These are phyloP conservation scores for Amanita muscaria DNA, from an alignment of 768 basidiomycete genomes.

Conservation along the genomic window DNA sequence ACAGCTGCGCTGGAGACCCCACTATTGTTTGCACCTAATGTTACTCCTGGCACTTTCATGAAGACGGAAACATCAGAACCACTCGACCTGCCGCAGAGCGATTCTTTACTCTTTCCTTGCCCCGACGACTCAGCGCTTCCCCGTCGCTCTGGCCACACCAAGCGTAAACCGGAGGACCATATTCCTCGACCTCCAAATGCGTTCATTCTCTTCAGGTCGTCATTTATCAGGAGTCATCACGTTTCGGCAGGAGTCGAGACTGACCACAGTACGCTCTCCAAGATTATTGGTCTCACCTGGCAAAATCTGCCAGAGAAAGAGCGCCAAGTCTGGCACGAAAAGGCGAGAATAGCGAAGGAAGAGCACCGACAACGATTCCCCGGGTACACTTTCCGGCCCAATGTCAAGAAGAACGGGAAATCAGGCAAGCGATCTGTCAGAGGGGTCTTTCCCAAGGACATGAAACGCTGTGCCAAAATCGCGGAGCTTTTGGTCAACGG, in stretches of 20 bases:
- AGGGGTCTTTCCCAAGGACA: constrained; percentile 60
- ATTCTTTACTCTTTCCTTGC: constrained; percentile 54
- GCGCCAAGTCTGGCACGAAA: constrained; percentile 67
- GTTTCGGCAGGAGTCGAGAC: constrained; percentile 74
- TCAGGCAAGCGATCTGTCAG: constrained; percentile 52
- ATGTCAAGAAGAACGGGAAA: constrained; percentile 38
- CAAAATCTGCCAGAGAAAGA: constrained; percentile 69
- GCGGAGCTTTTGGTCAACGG: constrained; percentile 58
- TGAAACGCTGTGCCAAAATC: constrained; percentile 58
- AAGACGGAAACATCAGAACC: constrained; percentile 5
- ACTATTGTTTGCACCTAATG: constrained; percentile 9
- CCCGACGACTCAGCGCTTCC: constrained; percentile 25
- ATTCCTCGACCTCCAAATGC: constrained; percentile 82
- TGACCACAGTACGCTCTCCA: constrained; percentile 75
- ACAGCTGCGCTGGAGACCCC: constrained; percentile 1
- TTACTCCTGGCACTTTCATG: constrained; percentile 8
- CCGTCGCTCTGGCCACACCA: constrained; percentile 46
- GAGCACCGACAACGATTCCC: constrained; percentile 76
- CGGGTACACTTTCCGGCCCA: constrained; percentile 74
- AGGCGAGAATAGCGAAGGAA: constrained; percentile 65
- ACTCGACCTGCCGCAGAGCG: constrained; percentile 17
- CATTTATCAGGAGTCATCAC: constrained; percentile 72
- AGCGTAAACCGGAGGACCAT: constrained; percentile 66
- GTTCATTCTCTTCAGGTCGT: constrained; percentile 80
- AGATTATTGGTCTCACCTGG: constrained; percentile 82